Evolutionary conservation across 768 basidiomycete genomes (phyloP).

Genomic region (Coprinopsis cinerea): DNA sequence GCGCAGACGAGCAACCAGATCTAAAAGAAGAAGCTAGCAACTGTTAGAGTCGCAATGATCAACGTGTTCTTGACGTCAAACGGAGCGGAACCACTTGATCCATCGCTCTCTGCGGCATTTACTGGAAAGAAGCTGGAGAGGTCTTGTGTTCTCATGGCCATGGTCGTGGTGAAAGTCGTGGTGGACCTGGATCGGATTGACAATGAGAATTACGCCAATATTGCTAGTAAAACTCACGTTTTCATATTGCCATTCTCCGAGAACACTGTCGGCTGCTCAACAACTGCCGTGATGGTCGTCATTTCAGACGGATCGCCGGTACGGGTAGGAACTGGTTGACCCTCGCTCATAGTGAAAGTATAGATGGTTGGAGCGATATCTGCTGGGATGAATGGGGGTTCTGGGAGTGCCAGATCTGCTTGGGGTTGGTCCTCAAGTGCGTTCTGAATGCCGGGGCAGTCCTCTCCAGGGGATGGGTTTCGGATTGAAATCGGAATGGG

Average conservation of each 20-base stretch:
- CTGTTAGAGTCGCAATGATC: too few relatives aligned
- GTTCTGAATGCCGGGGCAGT: conserved; percentile 21
- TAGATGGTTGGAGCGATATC: background rate
- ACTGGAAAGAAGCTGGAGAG: conserved; percentile 12
- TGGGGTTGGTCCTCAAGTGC: conserved; percentile 29
- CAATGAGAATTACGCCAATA: background rate
- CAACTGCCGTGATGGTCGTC: conserved; percentile 4
- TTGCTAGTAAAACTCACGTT: background rate
- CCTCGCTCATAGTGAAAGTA: conserved; percentile 1
- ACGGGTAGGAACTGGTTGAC: conserved; percentile 3
- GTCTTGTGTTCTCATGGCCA: conserved; percentile 9
- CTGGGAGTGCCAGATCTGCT: conserved; percentile 23
- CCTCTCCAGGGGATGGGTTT: conserved; percentile 19
- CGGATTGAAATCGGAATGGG: conserved; percentile 31
- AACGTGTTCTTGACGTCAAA: too few relatives aligned
- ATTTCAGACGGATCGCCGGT: background rate
- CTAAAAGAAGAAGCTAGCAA: too few relatives aligned
- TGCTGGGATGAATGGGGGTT: conserved; percentile 25
- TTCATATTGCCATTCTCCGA: background rate
- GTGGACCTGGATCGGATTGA: background rate
- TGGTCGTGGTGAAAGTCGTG: conserved; percentile 11
- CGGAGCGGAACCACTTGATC: too few relatives aligned
- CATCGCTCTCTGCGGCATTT: background rate
- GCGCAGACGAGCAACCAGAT: too few relatives aligned
- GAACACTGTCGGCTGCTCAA: conserved; percentile 1